Conservation (phyloP, 768 basidiomycete genomes). For the Mrakia hoshinonis region DNA sequence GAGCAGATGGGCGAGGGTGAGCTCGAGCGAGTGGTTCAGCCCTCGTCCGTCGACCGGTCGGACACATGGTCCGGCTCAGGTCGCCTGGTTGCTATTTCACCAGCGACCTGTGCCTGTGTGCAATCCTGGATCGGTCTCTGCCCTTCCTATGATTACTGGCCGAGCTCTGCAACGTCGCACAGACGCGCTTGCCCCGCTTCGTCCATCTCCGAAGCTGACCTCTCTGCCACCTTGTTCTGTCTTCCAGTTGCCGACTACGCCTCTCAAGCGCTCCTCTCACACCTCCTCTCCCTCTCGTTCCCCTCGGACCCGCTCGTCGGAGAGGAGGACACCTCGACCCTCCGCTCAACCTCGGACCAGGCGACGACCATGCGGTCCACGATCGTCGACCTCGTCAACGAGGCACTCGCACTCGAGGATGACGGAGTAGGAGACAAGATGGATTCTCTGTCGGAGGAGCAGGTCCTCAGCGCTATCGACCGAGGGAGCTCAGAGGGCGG, state of each 20-base stretch:
- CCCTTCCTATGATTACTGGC: too few relatives aligned
- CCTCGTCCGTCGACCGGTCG: too few relatives aligned
- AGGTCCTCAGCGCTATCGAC: constrained; percentile 80
- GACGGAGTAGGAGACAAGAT: constrained; percentile 41
- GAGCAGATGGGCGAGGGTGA: neutral
- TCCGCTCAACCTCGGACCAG: constrained; percentile 47
- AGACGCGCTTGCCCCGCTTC: neutral
- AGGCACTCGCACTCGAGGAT: constrained; percentile 55
- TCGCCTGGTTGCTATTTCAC: too few relatives aligned
- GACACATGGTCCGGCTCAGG: too few relatives aligned
- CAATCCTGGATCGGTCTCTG: neutral
- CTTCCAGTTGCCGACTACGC: constrained; percentile 78
- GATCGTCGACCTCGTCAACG: constrained; percentile 74
- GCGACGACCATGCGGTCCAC: constrained; percentile 51
- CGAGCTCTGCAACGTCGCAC: neutral
- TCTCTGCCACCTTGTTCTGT: neutral
- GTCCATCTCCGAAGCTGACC: neutral
- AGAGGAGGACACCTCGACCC: constrained; percentile 81
- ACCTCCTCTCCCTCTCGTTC: constrained; percentile 66
- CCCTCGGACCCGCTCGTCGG: constrained; percentile 83
- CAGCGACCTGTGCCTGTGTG: too few relatives aligned
- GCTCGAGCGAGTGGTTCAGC: neutral
- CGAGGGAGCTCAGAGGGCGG: constrained; percentile 69
- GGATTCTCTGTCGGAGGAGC: constrained; percentile 45
- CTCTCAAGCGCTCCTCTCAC: constrained; percentile 82